These are phyloP conservation scores for Aegilops tauschii DNA, from an alignment of 176 grass and related monocot genomes.

Conservation along the genomic window DNA sequence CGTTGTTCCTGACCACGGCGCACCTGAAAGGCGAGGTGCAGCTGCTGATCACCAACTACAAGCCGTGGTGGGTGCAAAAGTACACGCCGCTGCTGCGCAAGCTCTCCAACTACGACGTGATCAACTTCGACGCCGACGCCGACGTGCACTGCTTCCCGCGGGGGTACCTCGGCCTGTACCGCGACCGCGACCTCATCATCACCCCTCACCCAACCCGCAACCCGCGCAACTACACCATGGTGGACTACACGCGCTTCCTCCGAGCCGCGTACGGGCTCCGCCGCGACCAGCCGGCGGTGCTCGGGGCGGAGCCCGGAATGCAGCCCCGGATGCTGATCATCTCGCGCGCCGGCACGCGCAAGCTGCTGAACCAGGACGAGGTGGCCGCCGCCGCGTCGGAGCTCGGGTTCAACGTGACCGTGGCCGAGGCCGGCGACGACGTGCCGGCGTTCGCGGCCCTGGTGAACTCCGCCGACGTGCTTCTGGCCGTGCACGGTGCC, in stretches of 20 bases:
- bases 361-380: constrained; percentile 50
- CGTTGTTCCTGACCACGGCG: constrained; percentile 55
- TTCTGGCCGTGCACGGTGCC: constrained; percentile 74
- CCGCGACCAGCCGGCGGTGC: constrained; percentile 23
- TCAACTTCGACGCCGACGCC: constrained; percentile 60
- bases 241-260: constrained; percentile 59
- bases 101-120: constrained; percentile 50
- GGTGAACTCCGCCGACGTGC: constrained; percentile 68
- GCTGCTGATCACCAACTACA: constrained; percentile 60
- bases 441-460: constrained; percentile 43
- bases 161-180: constrained; percentile 46
- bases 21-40: constrained; percentile 72
- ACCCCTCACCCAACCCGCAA: constrained; percentile 49
- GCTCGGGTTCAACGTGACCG: constrained; percentile 65
- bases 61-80: constrained; percentile 63
- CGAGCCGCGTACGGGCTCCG: constrained; percentile 41
- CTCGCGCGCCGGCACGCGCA: constrained; percentile 39
- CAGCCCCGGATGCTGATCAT: constrained; percentile 59
- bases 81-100: constrained; percentile 59
- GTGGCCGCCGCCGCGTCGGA: constrained; percentile 24
- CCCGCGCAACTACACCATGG: constrained; percentile 63
- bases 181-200: constrained; percentile 74
- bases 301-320: constrained; percentile 40
- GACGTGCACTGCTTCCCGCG: constrained; percentile 61
- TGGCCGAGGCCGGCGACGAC: constrained; percentile 41